Percentiles rank a stretch among this genome's conserved stretches.
Evolutionary conservation across 768 basidiomycete genomes (phyloP).

Genomic region (Russula sp.): DNA sequence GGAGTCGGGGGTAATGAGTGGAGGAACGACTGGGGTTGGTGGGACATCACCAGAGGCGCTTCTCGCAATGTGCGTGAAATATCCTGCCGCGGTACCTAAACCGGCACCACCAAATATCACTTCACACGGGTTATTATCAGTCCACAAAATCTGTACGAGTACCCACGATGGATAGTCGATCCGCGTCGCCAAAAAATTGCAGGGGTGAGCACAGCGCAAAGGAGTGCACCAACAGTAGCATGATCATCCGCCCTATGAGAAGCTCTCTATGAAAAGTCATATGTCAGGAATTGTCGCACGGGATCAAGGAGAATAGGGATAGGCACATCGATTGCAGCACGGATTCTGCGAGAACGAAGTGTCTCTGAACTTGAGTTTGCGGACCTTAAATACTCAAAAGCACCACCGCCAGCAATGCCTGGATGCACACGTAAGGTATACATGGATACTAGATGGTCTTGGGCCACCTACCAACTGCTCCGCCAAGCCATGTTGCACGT

Average conservation of each 20-base stretch:
- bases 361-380: constrained; percentile 43
- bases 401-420: constrained; percentile 49
- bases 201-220: constrained; percentile 57
- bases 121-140: constrained; percentile 25
- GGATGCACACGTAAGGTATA: background rate
- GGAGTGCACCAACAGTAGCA: constrained; percentile 61
- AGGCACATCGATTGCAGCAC: constrained; percentile 51
- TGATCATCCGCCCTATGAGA: constrained; percentile 64
- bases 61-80: constrained; percentile 49
- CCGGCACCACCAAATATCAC: constrained; percentile 69
- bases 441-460: background rate
- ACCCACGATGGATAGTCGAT: constrained; percentile 49
- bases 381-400: constrained; percentile 54
- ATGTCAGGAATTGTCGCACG: background rate
- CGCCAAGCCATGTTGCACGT: constrained; percentile 68
- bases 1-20: constrained; percentile 24
- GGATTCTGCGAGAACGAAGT: constrained; percentile 43
- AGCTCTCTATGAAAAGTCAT: constrained; percentile 36
- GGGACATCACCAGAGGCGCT: constrained; percentile 48
- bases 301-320: constrained; percentile 4
- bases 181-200: constrained; percentile 71
- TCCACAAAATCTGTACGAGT: background rate
- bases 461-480: constrained; percentile 42
- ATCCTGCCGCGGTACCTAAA: constrained; percentile 53
- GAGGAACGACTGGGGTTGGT: constrained; percentile 32